Evolutionary conservation across 2,329 filamentous ascomycete species (phyloP), one percentile per base, ranked within the genome.

Genomic region (Beauveria brongniartii): DNA sequence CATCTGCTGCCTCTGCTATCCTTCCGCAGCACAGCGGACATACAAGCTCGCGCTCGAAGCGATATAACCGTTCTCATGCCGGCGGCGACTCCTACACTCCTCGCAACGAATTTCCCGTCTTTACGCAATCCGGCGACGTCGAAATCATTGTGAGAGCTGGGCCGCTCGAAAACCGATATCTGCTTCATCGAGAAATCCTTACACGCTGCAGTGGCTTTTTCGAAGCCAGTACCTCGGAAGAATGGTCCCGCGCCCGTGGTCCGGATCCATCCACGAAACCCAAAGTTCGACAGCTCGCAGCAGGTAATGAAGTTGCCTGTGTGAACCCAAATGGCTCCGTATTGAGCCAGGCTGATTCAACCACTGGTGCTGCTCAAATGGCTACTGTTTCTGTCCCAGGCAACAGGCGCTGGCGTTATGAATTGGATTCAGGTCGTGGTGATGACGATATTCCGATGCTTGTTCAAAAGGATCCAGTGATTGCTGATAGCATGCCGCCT

Each of bases 131-230:
- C 43, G 93, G 93, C 70, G 92, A 97, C 74, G 91, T 97, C 69
- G 93, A 97, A 75, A 92, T 97, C 64, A 71, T 93, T 60, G 83
- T 97, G 68, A 83, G 81, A 69, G 82, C 84, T 16, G 78, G 88
- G 58, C 63, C 67, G 41, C 67, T 65, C 54, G 89, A 94, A 74
- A 90, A 91, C 71, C 83, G 89, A 63, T 97, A 97, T 72, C 80
- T 97, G 52, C 81, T 97, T 61, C 93, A 97, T 75, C 83, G 87
- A 63, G 82, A 97, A 69, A 96, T 93, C 46, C 78, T 97, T 66
- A 87, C 90, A 37, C 90, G 95, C 74, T 96, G 90, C 69, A 96
- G 92, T 6, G 92, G 91, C 18, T 97, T 96, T 78, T 97, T 97
- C 71, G 91, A 96, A 73, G 89, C 90, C 26, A 90, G 86, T 70